Evolutionary conservation across 176 grass and related monocot species (phyloP), one percentile per base, ranked within the genome.

Genomic region (Elymus sibiricus): DNA sequence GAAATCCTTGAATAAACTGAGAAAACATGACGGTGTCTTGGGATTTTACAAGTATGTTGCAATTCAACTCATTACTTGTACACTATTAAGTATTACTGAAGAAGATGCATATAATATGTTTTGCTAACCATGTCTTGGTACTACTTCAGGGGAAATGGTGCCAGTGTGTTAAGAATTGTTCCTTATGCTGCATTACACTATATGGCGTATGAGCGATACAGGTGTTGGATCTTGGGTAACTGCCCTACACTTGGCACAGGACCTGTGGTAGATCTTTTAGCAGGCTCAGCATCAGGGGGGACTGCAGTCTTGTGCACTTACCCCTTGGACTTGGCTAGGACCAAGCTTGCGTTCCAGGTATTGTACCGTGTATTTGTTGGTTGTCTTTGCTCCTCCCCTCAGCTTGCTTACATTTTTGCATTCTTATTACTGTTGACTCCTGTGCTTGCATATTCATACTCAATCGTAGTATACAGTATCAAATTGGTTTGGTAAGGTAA

Each of bases 311-410:
- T 98, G 43, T 98, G 91, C 84, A 98, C 96, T 38, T 95, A 98
- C 87, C 96, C 95, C 55, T 87, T 98, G 82, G 96, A 98, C 89
- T 90, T 98, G 78, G 95, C 84, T 42, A 92, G 95, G 76, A 95
- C 95, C 76, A 98, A 95, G 75, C 95, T 98, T 82, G 95, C 95
- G 17, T 98, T 91, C 64, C 95, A 98, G 93, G 95, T 98, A 86
- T 78, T 83, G 46, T 9, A 32, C 12, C 82, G 51, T 83, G 19
- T 12, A 80, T 24, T 11, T 61, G 12, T 59, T 47, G 26, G 22
- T 28, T 61, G 38, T 70, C 39, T 80, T 60, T 27, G 27, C 5
- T 76, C 13, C 49, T 64, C 5, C 34, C 10, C 6, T 65, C 32
- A 25, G 0, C 9, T 56, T 81, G 31, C 28, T 83, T 42, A 21